Base-by-base conservation (phyloP, 768 basidiomycete species). In the Naganishia antarctica region DNA sequence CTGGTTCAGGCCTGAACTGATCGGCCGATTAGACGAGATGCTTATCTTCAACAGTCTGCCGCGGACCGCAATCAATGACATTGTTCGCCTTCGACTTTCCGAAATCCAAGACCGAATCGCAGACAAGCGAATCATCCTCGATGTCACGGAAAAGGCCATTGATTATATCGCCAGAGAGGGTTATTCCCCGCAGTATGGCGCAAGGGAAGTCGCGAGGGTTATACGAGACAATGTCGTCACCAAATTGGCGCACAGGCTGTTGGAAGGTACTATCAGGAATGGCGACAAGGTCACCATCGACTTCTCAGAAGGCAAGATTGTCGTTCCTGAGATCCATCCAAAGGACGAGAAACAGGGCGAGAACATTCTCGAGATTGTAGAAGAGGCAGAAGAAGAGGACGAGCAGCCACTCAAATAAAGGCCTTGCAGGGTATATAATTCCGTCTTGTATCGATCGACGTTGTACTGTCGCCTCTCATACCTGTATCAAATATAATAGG, bases 1-100 rank as follows among this genome's bases (percentile, higher is more conserved):
- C 67, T 86, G 86, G 78, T 93, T 93, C 82, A 87, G 90, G 11
- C 91, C 91, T 0, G 91, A 96, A 76, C 82, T 94, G 2, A 82
- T 93, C 61, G 93, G 93, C 73, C 86, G 91, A 8, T 83, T 94
- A 37, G 91, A 94, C 72, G 73, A 76, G 45, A 67, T 70, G 25
- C 61, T 76, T 50, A 71, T 94, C 9, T 94, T 96, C 81, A 93
- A 93, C 81, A 92, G 91, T 73, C 84, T 96, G 18, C 86, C 88
- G 1, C 82, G 81, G 26, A 74, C 79, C 25, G 86, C 87, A 3
- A 88, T 93, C 60, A 78, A 89, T n/a, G 80, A 87, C 50, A 87
- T 96, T 25, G 90, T 93, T 21, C 80, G 81, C 3, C 80, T 94
- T 8, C 85, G 91, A 9, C 81, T 94, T 18, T 79, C 81, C 13